Percentiles rank a stretch among this genome's conserved stretches.
phyloP scores from a whole-genome alignment of 139 green algal genomes.

The Deuterostichococcus epilithicus region DNA sequence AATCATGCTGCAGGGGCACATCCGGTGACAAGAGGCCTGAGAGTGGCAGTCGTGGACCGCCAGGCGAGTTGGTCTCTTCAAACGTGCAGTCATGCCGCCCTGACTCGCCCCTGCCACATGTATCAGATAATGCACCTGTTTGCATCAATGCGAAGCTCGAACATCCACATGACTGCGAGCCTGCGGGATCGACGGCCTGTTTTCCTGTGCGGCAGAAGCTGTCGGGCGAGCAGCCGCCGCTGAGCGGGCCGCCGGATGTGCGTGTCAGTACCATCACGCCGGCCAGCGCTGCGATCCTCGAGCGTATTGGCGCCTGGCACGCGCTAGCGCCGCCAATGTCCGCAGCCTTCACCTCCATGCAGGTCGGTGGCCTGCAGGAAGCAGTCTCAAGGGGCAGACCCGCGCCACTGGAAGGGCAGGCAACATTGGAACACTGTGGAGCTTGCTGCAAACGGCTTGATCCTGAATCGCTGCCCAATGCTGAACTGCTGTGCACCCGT shows the following conservation, averaged over 20 bases:
- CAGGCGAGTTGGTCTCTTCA: conserved; percentile 48
- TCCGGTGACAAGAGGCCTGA: conserved; percentile 39
- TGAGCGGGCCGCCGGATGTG: conserved; percentile 35
- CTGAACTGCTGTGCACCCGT: too few species aligned
- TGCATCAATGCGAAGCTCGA: too few species aligned
- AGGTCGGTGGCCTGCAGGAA: conserved; percentile 29
- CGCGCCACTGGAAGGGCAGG: too few species aligned
- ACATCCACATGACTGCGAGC: too few species aligned
- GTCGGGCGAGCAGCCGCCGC: not conserved
- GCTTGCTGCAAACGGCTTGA: too few species aligned
- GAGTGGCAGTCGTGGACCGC: conserved; percentile 56
- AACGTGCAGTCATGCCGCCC: too few species aligned
- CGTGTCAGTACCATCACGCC: conserved; percentile 74
- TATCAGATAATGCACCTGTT: too few species aligned
- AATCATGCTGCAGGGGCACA: conserved; percentile 40
- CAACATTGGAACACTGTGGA: too few species aligned
- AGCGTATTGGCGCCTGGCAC: conserved; percentile 52
- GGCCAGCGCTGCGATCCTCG: conserved; percentile 47
- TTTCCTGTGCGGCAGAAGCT: not conserved
- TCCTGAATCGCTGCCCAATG: too few species aligned
- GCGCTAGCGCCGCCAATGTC: conserved; percentile 30
- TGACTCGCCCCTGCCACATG: too few species aligned
- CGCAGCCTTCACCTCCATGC: conserved; percentile 57
- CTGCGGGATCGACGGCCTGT: too few species aligned
- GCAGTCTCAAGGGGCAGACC: too few species aligned